Evolutionary conservation across 2,329 filamentous ascomycete species (phyloP).

Genomic region (Ophiostoma sp.): DNA sequence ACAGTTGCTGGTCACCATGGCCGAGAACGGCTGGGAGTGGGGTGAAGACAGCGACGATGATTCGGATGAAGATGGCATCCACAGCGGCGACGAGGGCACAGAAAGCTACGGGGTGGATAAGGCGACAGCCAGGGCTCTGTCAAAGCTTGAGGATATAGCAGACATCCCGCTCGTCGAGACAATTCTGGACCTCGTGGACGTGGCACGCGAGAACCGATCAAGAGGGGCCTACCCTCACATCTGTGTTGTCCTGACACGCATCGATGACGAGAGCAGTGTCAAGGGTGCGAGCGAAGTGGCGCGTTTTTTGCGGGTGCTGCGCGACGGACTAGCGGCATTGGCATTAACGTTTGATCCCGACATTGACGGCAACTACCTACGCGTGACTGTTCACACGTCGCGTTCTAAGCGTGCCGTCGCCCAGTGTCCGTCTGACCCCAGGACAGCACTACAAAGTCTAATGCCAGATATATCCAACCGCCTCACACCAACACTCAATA

Average conservation of each 20-base stretch:
- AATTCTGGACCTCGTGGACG: slow-evolving; percentile 30
- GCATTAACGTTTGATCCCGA: neutral
- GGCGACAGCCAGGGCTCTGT: neutral
- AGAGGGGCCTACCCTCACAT: slow-evolving; percentile 28
- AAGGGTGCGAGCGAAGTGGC: slow-evolving; percentile 28
- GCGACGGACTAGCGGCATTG: slow-evolving; percentile 9
- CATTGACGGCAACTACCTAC: slow-evolving; percentile 27
- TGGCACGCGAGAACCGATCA: slow-evolving; percentile 31
- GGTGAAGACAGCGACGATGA: slow-evolving; percentile 23
- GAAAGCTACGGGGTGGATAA: neutral
- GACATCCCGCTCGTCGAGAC: slow-evolving; percentile 30
- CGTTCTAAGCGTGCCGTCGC: slow-evolving; percentile 27
- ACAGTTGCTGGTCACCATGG: slow-evolving; percentile 32
- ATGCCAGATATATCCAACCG: slow-evolving; percentile 28
- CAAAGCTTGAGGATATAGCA: slow-evolving; percentile 25
- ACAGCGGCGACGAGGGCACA: slow-evolving; percentile 12
- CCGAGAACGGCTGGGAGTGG: slow-evolving; percentile 33
- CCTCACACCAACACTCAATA: slow-evolving; percentile 43
- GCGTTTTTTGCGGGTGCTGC: slow-evolving; percentile 29
- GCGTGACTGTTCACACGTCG: slow-evolving; percentile 30
- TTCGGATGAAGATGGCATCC: neutral
- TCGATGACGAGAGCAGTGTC: slow-evolving; percentile 27
- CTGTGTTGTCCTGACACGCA: slow-evolving; percentile 30
- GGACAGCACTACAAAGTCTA: slow-evolving; percentile 26
- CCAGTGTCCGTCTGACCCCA: slow-evolving; percentile 24